Conservation (phyloP, 2,329 filamentous ascomycete genomes). For the Fusarium sp. region DNA sequence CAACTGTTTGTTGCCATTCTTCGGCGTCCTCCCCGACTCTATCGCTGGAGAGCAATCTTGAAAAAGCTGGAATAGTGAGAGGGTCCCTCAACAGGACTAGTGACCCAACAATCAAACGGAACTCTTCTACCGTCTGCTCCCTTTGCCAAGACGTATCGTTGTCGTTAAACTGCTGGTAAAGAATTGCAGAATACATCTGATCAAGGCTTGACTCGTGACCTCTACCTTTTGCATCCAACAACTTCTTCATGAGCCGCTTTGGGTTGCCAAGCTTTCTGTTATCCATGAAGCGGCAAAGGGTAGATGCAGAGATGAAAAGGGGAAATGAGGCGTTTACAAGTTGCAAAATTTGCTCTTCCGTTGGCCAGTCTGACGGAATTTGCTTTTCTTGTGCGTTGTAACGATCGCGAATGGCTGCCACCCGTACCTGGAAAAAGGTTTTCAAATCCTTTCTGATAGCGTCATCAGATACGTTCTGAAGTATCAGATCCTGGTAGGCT, state of each 20-base stretch:
- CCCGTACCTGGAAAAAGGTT: neutral
- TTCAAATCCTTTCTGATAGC: conserved; percentile 33
- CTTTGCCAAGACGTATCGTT: neutral
- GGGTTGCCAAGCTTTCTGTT: neutral
- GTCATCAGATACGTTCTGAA: conserved; percentile 33
- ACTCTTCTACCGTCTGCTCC: neutral
- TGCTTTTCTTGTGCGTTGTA: neutral
- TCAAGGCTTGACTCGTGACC: neutral
- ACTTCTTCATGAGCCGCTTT: neutral
- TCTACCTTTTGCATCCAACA: neutral
- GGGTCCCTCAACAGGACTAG: conserved; percentile 51
- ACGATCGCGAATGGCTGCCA: neutral
- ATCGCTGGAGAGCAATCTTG: conserved; percentile 41
- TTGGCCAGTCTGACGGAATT: neutral
- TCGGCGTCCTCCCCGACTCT: neutral
- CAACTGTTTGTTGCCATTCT: conserved; percentile 4
- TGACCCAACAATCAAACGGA: conserved; percentile 46
- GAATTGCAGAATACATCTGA: neutral
- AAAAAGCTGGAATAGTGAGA: conserved; percentile 49
- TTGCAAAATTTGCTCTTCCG: neutral
- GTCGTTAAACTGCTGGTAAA: neutral
- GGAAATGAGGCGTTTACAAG: neutral
- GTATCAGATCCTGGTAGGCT: conserved; percentile 6
- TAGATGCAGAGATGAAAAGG: conserved; percentile 6
- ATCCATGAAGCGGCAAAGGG: neutral